Conservation (phyloP, 1,284 basidiomycete genomes). For the Volvariella surrecta region DNA sequence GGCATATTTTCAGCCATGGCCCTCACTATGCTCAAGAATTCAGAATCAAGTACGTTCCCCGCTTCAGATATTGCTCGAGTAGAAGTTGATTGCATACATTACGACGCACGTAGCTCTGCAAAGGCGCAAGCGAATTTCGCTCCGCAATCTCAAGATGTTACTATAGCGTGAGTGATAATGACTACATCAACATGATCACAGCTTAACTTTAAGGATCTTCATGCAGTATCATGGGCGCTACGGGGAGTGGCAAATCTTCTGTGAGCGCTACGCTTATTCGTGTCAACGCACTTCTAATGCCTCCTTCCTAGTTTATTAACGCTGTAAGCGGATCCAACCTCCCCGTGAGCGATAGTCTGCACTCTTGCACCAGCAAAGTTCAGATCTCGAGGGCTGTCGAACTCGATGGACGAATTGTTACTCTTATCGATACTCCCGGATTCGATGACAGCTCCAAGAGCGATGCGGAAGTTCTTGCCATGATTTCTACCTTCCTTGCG, state of each 20-base stretch:
- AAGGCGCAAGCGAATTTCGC: too few species aligned
- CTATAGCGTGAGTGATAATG: background rate
- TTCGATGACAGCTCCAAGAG: slow-evolving; percentile 25
- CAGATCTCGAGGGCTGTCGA: slow-evolving; percentile 14
- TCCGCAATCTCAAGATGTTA: background rate
- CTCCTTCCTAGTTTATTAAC: slow-evolving; percentile 22
- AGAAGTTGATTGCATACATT: too few species aligned
- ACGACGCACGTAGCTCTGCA: too few species aligned
- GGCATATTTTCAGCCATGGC: too few species aligned
- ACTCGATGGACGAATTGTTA: slow-evolving; percentile 16
- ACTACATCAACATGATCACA: background rate
- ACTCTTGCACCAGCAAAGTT: slow-evolving; percentile 19
- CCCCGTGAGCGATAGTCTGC: slow-evolving; percentile 16
- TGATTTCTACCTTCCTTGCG: slow-evolving; percentile 16
- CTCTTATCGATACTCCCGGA: slow-evolving; percentile 26
- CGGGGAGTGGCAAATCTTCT: slow-evolving; percentile 35
- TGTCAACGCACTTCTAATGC: background rate
- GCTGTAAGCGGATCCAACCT: slow-evolving; percentile 20
- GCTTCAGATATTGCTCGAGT: too few species aligned
- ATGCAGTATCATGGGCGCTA: slow-evolving; percentile 33
- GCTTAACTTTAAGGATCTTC: background rate
- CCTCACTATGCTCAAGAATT: too few species aligned
- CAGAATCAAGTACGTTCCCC: too few species aligned
- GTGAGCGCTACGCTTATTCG: slow-evolving; percentile 17
- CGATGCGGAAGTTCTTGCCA: slow-evolving; percentile 21